Evolutionary conservation across 1,284 basidiomycete species (phyloP), one percentile per base, ranked within the genome.

Genomic region (Puccinia triticina): DNA sequence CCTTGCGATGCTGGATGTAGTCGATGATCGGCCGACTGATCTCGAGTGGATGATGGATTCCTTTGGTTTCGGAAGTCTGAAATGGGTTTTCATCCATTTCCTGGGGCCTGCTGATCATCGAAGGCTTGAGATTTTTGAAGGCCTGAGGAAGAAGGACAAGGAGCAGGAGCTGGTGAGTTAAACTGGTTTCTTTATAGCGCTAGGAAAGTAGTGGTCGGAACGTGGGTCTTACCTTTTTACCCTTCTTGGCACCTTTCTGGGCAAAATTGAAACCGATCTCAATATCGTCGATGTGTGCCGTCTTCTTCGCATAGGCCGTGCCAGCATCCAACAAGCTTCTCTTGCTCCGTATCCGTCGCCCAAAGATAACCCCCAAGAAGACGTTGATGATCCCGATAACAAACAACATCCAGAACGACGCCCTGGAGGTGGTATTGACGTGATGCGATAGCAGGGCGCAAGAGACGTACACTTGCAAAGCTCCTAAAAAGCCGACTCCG

Each of bases 291-390:
- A 82, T 40, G 72, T 76, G 80, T 21, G 73, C 40, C 21, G 72
- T 50, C 48, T 82, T 76, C 64, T 82, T 82, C 2, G 64, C 80
- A 59, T 82, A 82, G 50, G 71, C 72, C 46, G 72, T 82, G 32
- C 80, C 64, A 18, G 80, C 73, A 69, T 75, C 80, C n/a, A 82
- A 59, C 40, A 82, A 76, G 61, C 80, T 82, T 34, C 80, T 43
- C 66, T 82, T 82, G 34, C 37, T 32, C 5, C 80, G 72, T 37
- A 82, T 82, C n/a, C 80, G 80, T 37, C 55, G 48, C 14, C 80
- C 80, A 69, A 82, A 82, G 46, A 82, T 75, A 1, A 76, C 26
- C 11, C 80, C 80, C 16, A 82, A 48, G 23, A 82, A 14, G 16
- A 82, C 29, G 61, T 82, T 82, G 48, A 82, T 61, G 59, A 64